Evolutionary conservation across 192 early-diverging fungal species (phyloP), one percentile per base, ranked within the genome.

Genomic region (Physocladia obscura): DNA sequence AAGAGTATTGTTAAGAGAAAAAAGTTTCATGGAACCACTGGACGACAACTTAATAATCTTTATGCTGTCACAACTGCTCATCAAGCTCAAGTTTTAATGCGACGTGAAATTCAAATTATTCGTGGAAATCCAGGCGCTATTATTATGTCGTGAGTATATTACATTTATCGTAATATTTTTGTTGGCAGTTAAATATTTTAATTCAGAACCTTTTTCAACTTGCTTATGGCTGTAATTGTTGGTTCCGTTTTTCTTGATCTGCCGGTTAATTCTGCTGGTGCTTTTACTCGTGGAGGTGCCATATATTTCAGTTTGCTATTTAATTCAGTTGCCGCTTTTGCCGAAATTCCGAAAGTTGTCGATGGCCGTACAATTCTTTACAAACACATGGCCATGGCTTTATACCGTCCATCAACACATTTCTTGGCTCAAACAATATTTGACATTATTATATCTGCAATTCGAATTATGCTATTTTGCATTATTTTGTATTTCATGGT

Each of bases 281-380:
- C 92, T 61, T 91, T 91, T 74, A 83, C 90, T 27, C 85, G 92
- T 50, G 90, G 92, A 50, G 89, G 90, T 71, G 86, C 85, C 19
- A 74, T 94, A 29, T 94, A 92, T 77, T 64, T 70, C 78, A 63
- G 55, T 84, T 6, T 86, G 76, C 69, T 90, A 57, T 90, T 90
- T 79, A 87, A 86, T 74, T 83, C 85, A 57, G 79, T 92, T 44
- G 79, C 86, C n/a, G 86, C 89, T 27, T 81, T 92, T 58, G 78
- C 88, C n/a, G 85, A 89, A 61, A 76, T 92, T 35, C 88, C 90
- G 49, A 78, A 81, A 63, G 83, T 87, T 56, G 79, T 94, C 70
- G 79, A 81, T 29, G 89, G 90, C 29, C 89, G 91, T 47, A 79
- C 86, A 24, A 82, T 92, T 48, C 74, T 89, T 32, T 84, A 89